Conservation (phyloP, 106 monocot species). For the Iris macrosiphon region DNA sequence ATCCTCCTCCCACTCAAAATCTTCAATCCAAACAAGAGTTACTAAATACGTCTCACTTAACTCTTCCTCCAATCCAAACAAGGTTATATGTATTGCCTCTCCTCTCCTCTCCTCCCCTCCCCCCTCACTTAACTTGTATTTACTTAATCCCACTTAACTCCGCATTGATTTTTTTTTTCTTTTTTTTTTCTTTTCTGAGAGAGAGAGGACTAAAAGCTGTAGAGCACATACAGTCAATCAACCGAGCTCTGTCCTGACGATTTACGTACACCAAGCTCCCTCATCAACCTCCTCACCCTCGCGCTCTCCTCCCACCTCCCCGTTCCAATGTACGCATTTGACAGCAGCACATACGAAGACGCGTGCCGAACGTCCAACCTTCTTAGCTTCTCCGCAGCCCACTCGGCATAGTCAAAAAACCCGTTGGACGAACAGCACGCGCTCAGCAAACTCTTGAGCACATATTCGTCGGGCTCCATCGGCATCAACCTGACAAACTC, state of each 20-base stretch:
- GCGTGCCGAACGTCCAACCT: constrained; percentile 11
- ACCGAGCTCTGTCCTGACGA: constrained; percentile 20
- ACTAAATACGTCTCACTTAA: too few relatives aligned
- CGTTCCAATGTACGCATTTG: constrained; percentile 36
- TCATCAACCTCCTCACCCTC: constrained; percentile 36
- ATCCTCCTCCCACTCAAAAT: too few relatives aligned
- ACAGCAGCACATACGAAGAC: constrained; percentile 37
- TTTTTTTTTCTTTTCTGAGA: too few relatives aligned
- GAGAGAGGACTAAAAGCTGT: too few relatives aligned
- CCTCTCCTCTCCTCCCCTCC: too few relatives aligned
- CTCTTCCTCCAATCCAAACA: too few relatives aligned
- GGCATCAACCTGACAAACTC: constrained; percentile 16
- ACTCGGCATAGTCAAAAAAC: constrained; percentile 22
- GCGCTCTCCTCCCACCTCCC: constrained; percentile 34
- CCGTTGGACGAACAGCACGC: constrained; percentile 10
- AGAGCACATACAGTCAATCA: too few relatives aligned
- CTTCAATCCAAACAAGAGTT: too few relatives aligned
- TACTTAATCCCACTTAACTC: too few relatives aligned
- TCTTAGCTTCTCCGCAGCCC: constrained; percentile 27
- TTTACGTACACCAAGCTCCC: constrained; percentile 23
- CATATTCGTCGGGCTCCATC: constrained; percentile 17
- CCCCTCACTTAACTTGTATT: too few relatives aligned
- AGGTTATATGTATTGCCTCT: too few relatives aligned
- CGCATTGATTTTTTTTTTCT: too few relatives aligned
- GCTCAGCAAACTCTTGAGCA: constrained; percentile 35